A percentile compares a stretch with the other conserved stretches of the same genome.
Conservation (phyloP, 192 early-diverging fungal species). For the Geranomyces michiganensis region DNA sequence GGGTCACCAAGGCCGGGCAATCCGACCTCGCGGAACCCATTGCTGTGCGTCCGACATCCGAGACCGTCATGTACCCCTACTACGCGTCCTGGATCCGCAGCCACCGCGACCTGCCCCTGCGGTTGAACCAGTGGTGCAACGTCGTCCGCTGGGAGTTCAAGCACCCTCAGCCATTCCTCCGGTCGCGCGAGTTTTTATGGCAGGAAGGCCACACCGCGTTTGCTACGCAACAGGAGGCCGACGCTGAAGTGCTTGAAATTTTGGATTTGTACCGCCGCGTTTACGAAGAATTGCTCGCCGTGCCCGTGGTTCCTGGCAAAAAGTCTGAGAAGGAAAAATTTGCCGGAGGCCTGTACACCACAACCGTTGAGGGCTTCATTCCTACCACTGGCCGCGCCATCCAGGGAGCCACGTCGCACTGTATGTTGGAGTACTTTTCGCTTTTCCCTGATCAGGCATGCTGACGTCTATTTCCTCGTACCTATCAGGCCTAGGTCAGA, state of each 20-base stretch:
- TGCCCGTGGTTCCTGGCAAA: slow-evolving; percentile 93
- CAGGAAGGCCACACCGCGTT: slow-evolving; percentile 99
- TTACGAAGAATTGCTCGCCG: slow-evolving; percentile 95
- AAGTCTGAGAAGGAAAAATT: slow-evolving; percentile 99
- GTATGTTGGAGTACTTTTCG: too few relatives aligned
- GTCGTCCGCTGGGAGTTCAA: slow-evolving; percentile 99
- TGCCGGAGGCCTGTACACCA: slow-evolving; percentile 96
- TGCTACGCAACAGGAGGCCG: slow-evolving; percentile 85
- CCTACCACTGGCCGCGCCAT: slow-evolving; percentile 96
- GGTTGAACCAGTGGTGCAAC: slow-evolving; percentile 99
- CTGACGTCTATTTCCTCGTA: too few relatives aligned
- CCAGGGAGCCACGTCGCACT: slow-evolving; percentile 98
- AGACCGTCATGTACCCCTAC: slow-evolving; percentile 99
- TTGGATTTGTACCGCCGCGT: slow-evolving; percentile 94
- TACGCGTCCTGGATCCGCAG: slow-evolving; percentile 97
- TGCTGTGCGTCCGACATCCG: slow-evolving; percentile 98
- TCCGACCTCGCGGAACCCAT: slow-evolving; percentile 94
- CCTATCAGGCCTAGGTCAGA: slow-evolving; percentile 80
- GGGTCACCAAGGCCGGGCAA: slow-evolving; percentile 96
- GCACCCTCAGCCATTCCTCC: slow-evolving; percentile 97
- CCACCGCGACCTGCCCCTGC: slow-evolving; percentile 94
- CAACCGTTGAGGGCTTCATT: slow-evolving; percentile 97
- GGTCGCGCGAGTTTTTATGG: slow-evolving; percentile 99
- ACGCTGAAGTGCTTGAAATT: slow-evolving; percentile 84
- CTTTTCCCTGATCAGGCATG: too few relatives aligned